phyloP scores from a whole-genome alignment of 441 rosid genomes.

The Adansonia rubrostipa region DNA sequence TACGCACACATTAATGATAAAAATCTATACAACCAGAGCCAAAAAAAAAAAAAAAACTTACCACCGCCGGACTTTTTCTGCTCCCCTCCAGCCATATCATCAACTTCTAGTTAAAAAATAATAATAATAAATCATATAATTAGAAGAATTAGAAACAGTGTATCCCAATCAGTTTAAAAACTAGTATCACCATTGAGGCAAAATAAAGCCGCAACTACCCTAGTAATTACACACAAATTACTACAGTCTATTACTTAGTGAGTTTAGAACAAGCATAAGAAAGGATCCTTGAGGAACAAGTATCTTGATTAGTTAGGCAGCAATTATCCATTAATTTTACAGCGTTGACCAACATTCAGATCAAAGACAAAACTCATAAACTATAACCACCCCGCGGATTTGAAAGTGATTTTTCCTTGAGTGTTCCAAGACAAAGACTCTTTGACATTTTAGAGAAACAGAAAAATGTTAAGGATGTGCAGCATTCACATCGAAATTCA shows the following conservation, averaged over 20 bases:
- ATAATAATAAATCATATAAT: not conserved
- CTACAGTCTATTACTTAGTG: not conserved
- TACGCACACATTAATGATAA: not conserved
- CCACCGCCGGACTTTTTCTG: conserved; percentile 23
- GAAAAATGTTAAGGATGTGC: not conserved
- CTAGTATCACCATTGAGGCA: not conserved
- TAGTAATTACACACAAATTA: not conserved
- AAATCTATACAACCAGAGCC: not conserved
- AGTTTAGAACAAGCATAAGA: not conserved
- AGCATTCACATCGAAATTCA: not conserved
- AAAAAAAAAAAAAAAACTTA: not conserved
- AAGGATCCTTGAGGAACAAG: not conserved
- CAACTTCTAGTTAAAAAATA: not conserved
- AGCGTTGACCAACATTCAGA: conserved; percentile 17
- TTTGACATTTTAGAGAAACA: not conserved
- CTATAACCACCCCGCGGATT: not conserved
- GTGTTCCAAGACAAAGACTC: not conserved
- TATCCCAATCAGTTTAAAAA: not conserved
- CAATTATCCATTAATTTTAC: not conserved
- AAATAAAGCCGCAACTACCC: not conserved
- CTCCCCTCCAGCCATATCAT: conserved; percentile 25
- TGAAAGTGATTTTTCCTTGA: not conserved
- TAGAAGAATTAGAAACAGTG: not conserved
- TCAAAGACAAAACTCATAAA: conserved; percentile 5
- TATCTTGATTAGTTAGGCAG: not conserved